Conservation (phyloP, 495 filamentous ascomycete species). For the Penicillium longicatenatum region DNA sequence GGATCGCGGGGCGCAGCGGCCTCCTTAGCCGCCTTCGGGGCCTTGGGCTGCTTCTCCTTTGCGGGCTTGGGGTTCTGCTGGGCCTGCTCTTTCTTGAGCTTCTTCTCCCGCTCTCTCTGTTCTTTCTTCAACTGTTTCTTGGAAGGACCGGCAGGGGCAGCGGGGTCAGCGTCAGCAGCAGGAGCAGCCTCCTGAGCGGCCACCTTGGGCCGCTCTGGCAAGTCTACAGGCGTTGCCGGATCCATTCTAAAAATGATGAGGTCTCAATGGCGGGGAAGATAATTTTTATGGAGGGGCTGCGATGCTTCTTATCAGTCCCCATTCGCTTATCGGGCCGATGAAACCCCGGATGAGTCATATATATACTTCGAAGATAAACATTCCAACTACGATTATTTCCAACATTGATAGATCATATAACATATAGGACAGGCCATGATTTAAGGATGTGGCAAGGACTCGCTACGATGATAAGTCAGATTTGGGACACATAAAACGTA, state of each 20-base stretch:
- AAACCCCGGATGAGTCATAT: slow-evolving; percentile 35
- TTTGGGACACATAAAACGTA: neutral
- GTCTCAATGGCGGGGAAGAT: slow-evolving; percentile 24
- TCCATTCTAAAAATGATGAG: slow-evolving; percentile 24
- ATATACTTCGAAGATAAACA: slow-evolving; percentile 5
- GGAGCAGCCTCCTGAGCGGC: slow-evolving; percentile 14
- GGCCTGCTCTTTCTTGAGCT: slow-evolving; percentile 57
- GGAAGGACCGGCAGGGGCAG: slow-evolving; percentile 19
- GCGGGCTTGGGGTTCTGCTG: slow-evolving; percentile 36
- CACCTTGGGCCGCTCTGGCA: slow-evolving; percentile 35
- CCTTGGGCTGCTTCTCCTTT: slow-evolving; percentile 35
- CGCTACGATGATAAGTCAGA: neutral
- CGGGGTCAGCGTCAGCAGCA: slow-evolving; percentile 12
- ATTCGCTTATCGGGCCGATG: slow-evolving; percentile 36
- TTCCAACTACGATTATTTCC: neutral
- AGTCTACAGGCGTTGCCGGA: slow-evolving; percentile 31
- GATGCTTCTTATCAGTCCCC: slow-evolving; percentile 34
- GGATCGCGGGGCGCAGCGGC: slow-evolving; percentile 51
- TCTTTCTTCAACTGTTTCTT: slow-evolving; percentile 57
- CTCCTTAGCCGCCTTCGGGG: slow-evolving; percentile 41
- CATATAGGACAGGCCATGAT: neutral
- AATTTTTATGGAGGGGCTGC: slow-evolving; percentile 30
- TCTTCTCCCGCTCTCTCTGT: slow-evolving; percentile 62
- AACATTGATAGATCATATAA: slow-evolving; percentile 1
- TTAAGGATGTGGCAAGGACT: neutral